These are phyloP conservation scores for Pythium insidiosum DNA, from an alignment of 352 stramenopile genomes.

Conservation along the genomic window DNA sequence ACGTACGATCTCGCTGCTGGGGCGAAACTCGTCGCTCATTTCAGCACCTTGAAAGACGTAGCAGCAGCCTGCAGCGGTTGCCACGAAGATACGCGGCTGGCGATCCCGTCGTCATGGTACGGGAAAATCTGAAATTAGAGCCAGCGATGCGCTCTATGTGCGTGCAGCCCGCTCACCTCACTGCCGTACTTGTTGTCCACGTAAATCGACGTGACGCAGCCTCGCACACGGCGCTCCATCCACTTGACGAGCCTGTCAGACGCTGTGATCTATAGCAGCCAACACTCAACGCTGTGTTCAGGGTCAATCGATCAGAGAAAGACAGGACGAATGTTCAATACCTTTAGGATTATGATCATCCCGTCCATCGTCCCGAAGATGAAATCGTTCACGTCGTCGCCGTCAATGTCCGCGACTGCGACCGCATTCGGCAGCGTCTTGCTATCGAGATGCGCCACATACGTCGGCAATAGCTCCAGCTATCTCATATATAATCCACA, in stretches of 20 bases:
- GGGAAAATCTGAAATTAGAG: background rate
- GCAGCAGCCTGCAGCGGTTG: slow-evolving; percentile 60
- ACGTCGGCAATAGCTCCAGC: slow-evolving; percentile 63
- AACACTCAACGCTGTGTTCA: no score
- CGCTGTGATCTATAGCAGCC: no score
- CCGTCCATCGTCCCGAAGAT: slow-evolving; percentile 58
- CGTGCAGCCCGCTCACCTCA: background rate
- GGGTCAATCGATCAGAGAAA: no score
- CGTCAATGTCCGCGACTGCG: slow-evolving; percentile 54
- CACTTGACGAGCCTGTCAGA: slow-evolving; percentile 59
- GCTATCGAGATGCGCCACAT: slow-evolving; percentile 43
- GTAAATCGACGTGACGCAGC: slow-evolving; percentile 65
- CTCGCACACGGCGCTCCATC: slow-evolving; percentile 49
- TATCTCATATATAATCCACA: no score
- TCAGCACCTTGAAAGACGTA: slow-evolving; percentile 53
- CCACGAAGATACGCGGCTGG: slow-evolving; percentile 61
- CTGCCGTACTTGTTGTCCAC: slow-evolving; percentile 39
- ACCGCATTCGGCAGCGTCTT: slow-evolving; percentile 68
- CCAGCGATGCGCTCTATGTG: background rate
- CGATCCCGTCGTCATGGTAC: no score
- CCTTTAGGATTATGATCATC: slow-evolving; percentile 66
- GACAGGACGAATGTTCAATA: slow-evolving; percentile 12
- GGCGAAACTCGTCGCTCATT: slow-evolving; percentile 36
- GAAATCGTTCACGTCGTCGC: slow-evolving; percentile 52
- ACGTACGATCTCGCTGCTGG: slow-evolving; percentile 62